These are phyloP conservation scores for Fraxinus latifolia DNA, from an alignment of 305 asterid species.

Conservation along the genomic window DNA sequence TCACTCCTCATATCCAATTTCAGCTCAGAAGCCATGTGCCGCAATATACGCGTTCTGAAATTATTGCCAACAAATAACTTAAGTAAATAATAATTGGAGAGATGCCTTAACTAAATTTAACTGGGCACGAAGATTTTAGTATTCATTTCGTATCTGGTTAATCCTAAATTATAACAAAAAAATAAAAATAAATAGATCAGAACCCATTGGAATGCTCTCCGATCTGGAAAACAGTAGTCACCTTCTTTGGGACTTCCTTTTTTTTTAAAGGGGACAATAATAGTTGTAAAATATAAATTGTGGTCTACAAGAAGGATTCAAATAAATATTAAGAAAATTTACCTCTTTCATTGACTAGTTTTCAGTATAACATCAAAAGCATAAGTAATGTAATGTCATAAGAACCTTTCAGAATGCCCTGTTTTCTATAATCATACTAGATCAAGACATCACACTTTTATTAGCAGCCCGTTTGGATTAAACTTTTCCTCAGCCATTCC, in stretches of 20 bases:
- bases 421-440: background rate
- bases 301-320: background rate
- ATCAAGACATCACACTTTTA: background rate
- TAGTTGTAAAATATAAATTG: background rate
- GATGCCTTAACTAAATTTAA: background rate
- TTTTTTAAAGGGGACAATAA: background rate
- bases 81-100: background rate
- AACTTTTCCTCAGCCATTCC: background rate
- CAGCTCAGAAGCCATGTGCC: conserved; percentile 89
- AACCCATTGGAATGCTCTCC: conserved; percentile 4
- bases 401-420: background rate
- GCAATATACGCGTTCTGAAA: conserved; percentile 73
- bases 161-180: background rate
- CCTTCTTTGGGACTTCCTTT: background rate
- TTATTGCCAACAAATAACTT: background rate
- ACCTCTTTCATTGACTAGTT: background rate
- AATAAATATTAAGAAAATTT: too few relatives aligned
- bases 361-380: conserved; percentile 1
- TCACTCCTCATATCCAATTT: conserved; percentile 77
- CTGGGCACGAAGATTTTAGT: background rate
- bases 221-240: background rate
- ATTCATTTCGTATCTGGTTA: background rate
- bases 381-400: background rate
- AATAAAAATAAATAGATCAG: background rate
- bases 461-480: background rate